These are phyloP conservation scores for Circinella umbellata DNA, from an alignment of 371 early-diverging fungal genomes.

Conservation along the genomic window DNA sequence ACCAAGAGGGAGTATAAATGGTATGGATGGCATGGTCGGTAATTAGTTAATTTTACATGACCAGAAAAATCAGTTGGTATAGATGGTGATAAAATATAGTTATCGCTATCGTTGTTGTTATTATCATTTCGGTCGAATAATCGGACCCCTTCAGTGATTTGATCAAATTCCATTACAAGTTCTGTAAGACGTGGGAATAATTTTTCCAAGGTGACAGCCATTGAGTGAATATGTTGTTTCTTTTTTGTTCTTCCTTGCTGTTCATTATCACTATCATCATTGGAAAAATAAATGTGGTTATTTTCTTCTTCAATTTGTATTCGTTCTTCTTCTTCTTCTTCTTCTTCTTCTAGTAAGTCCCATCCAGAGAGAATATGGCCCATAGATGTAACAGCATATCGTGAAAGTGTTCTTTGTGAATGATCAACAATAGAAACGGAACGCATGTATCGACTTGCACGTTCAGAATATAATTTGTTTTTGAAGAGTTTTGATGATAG, in stretches of 20 bases:
- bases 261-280: not conserved
- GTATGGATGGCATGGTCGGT: constrained; percentile 22
- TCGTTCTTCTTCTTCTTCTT: constrained; percentile 2
- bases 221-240: constrained; percentile 13
- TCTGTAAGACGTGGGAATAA: constrained; percentile 23
- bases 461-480: constrained; percentile 23
- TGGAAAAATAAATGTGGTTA: too few species aligned
- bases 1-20: constrained; percentile 19
- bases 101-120: not conserved
- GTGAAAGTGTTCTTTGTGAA: not conserved
- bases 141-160: not conserved
- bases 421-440: constrained; percentile 16
- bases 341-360: constrained; percentile 10
- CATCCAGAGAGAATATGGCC: constrained; percentile 19
- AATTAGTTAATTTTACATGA: constrained; percentile 23
- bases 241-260: not conserved
- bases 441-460: constrained; percentile 25
- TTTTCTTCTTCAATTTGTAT: too few species aligned
- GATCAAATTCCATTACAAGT: constrained; percentile 12
- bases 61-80: constrained; percentile 17
- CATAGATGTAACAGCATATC: constrained; percentile 19
- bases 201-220: not conserved
- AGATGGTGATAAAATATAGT: not conserved
- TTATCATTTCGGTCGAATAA: not conserved
- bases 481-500: constrained; percentile 17